Evolutionary conservation across 1,284 basidiomycete species (phyloP), one percentile per base, ranked within the genome.

Genomic region (Leccinum griseonigrum): DNA sequence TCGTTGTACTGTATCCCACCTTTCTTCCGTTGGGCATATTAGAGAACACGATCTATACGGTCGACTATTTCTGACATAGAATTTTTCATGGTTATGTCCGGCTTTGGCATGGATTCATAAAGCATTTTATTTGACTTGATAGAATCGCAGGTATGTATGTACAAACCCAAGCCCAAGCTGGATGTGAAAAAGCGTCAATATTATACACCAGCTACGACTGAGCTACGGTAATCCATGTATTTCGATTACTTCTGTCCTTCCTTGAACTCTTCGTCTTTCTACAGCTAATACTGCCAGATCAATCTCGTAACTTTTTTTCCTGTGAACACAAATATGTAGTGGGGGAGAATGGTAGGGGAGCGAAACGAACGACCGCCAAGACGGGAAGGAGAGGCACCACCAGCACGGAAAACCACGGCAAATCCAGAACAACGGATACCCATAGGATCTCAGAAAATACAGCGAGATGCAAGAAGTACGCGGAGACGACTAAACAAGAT

Each of bases 201-300:
- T 72, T 67, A 67, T 75, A 72, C 71, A 72, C 40, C 53, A 63
- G 56, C 62, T 70, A 63, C 61, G 48, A 58, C n/a, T 48, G 67
- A 64, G 62, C 64, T 72, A 70, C 55, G 60, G 52, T 65, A 67
- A 65, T 43, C 69, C 64, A 62, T 72, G 67, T 66, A 67, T 63
- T 66, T 74, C 60, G 56, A 70, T 69, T 71, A 72, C 68, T 71
- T 73, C 71, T 71, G 71, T 73, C 63, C 70, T 66, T 68, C 65
- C 61, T 60, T 60, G 46, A 61, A 46, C 57, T 63, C 68, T 60
- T 67, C 58, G 43, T 48, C 57, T 46, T 60, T 72, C 73, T 74
- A 75, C 64, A 58, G 60, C 67, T 67, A 70, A 65, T 63, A 68
- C 62, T 63, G 60, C 69, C 71, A 68, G 71, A 72, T 74, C 64